These are phyloP conservation scores for Pichia norvegensis DNA, from an alignment of 1,139 yeast species.

Conservation along the genomic window DNA sequence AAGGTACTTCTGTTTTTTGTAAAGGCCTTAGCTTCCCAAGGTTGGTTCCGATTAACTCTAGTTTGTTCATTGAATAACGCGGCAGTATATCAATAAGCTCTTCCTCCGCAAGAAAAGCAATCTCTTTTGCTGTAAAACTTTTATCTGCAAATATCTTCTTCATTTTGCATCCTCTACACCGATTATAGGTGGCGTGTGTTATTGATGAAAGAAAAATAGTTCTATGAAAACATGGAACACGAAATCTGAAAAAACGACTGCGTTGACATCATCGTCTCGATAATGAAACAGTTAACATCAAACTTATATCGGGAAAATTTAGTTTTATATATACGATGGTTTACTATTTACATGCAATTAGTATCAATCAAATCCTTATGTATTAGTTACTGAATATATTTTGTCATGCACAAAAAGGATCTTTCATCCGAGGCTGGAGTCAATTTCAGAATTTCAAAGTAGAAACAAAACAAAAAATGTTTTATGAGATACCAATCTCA, in stretches of 20 bases:
- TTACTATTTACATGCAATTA: too few relatives aligned
- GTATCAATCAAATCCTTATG: background rate
- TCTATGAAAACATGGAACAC: background rate
- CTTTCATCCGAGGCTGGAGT: too few relatives aligned
- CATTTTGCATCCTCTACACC: background rate
- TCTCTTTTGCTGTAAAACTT: slow-evolving; percentile 68
- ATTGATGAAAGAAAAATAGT: too few relatives aligned
- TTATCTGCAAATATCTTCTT: slow-evolving; percentile 46
- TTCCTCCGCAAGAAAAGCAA: slow-evolving; percentile 80
- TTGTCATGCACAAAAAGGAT: too few relatives aligned
- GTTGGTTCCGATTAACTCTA: slow-evolving; percentile 48
- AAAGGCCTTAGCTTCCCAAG: slow-evolving; percentile 37
- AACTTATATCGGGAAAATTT: too few relatives aligned
- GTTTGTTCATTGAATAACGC: slow-evolving; percentile 55
- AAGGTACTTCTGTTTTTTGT: slow-evolving; percentile 63
- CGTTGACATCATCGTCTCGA: too few relatives aligned
- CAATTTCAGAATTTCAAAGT: too few relatives aligned
- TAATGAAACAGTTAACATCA: too few relatives aligned
- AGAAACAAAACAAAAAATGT: too few relatives aligned
- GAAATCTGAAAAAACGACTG: background rate
- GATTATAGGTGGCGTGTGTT: background rate
- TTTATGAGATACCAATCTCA: too few relatives aligned
- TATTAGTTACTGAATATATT: too few relatives aligned
- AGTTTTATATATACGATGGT: too few relatives aligned
- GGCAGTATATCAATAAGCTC: slow-evolving; percentile 68